phyloP scores from a whole-genome alignment of 352 stramenopile genomes.

The Pythium periplocum region DNA sequence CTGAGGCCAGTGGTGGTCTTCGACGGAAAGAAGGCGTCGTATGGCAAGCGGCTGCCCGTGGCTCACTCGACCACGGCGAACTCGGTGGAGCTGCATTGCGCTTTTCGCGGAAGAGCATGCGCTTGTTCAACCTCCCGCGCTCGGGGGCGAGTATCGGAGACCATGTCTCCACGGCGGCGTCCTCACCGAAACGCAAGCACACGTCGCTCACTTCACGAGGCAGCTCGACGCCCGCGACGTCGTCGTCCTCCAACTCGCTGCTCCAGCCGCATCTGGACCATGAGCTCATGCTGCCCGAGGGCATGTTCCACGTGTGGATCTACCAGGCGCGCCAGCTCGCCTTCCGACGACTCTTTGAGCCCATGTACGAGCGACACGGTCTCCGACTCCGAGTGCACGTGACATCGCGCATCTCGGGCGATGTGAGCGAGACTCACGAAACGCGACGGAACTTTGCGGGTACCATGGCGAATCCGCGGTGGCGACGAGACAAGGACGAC shows the following conservation, averaged over 20 bases:
- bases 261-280: not conserved
- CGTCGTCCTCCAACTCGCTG: not conserved
- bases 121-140: no score
- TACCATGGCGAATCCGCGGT: constrained; percentile 36
- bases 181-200: no score
- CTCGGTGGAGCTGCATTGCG: no score
- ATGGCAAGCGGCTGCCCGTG: no score
- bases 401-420: constrained; percentile 5
- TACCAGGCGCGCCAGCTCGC: constrained; percentile 43
- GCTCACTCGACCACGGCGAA: no score
- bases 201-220: no score
- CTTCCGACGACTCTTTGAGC: constrained; percentile 32
- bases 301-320: constrained; percentile 41
- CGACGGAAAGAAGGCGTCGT: no score
- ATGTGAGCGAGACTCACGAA: constrained; percentile 33
- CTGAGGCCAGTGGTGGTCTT: no score
- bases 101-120: no score
- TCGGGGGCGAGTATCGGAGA: no score
- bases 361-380: constrained; percentile 42
- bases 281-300: constrained; percentile 16
- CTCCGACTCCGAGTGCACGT: constrained; percentile 37
- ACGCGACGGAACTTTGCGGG: constrained; percentile 36
- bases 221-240: no score
- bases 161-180: no score
- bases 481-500: constrained; percentile 26